Conservation (phyloP, 805 yeast species). For the Myxozyma melibiosi region DNA sequence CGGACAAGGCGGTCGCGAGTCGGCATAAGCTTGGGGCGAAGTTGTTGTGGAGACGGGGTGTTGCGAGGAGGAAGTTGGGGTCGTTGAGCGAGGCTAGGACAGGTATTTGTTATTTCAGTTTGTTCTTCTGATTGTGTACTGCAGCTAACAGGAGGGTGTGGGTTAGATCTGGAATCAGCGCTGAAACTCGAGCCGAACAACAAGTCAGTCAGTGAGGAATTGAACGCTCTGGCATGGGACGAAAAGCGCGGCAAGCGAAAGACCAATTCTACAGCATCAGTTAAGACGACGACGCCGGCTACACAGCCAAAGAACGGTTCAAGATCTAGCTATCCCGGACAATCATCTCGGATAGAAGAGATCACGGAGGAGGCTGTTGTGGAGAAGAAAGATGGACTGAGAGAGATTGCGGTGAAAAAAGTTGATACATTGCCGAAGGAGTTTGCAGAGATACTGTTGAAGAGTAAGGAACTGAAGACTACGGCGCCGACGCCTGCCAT, state of each 20-base stretch:
- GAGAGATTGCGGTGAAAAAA: not conserved
- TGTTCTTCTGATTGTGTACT: not conserved
- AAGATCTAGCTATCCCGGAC: too few relatives aligned
- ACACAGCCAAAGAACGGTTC: too few relatives aligned
- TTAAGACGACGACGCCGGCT: not conserved
- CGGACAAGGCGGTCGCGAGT: conserved; percentile 4
- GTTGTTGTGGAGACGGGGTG: conserved; percentile 19
- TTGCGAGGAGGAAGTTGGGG: conserved; percentile 11
- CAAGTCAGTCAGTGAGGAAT: conserved; percentile 15
- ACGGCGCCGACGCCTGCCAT: not conserved
- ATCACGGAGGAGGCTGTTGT: not conserved
- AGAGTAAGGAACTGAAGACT: not conserved
- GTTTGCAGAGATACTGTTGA: not conserved
- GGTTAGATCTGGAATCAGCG: conserved; percentile 23
- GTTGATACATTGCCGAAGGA: not conserved
- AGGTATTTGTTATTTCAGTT: conserved; percentile 1
- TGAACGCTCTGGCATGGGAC: conserved; percentile 22
- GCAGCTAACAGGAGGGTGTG: not conserved
- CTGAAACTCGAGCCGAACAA: conserved; percentile 19
- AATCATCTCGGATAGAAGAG: not conserved
- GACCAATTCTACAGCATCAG: not conserved
- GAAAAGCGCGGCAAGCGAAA: conserved; percentile 11
- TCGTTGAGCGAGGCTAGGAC: conserved; percentile 8
- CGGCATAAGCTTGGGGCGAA: conserved; percentile 11
- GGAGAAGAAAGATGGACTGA: not conserved